Percentiles rank a stretch among this genome's conserved stretches.
These are phyloP conservation scores for Avicennia marina DNA, from an alignment of 257 asterid genomes.

Conservation along the genomic window DNA sequence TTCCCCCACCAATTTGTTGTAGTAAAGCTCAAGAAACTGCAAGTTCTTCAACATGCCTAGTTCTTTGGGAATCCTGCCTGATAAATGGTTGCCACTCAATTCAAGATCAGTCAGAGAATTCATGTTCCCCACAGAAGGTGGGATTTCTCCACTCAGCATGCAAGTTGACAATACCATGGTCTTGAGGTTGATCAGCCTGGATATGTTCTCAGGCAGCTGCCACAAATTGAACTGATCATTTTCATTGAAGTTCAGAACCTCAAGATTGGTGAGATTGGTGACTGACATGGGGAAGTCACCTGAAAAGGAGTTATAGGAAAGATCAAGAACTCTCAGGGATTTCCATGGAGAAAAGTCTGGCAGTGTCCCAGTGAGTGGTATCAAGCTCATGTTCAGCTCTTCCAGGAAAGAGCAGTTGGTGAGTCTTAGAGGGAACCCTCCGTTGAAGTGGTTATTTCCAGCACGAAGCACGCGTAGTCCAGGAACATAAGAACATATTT, in stretches of 20 bases:
- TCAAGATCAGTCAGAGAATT: slow-evolving; percentile 75
- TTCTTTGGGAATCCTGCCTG: slow-evolving; percentile 61
- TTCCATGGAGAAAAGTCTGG: slow-evolving; percentile 65
- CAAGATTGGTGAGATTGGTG: slow-evolving; percentile 59
- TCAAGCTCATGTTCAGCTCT: slow-evolving; percentile 46
- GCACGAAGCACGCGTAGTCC: slow-evolving; percentile 41
- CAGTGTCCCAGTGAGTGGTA: slow-evolving; percentile 40
- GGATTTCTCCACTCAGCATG: slow-evolving; percentile 55
- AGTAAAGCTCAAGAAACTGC: slow-evolving; percentile 74
- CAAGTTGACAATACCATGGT: slow-evolving; percentile 54
- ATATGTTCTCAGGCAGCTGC: slow-evolving; percentile 50
- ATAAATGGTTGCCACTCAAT: slow-evolving; percentile 55
- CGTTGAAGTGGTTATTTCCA: slow-evolving; percentile 43
- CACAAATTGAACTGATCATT: slow-evolving; percentile 44
- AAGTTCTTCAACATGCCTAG: slow-evolving; percentile 51
- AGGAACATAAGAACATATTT: slow-evolving; percentile 63
- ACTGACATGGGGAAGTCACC: slow-evolving; percentile 76
- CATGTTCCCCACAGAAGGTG: slow-evolving; percentile 51
- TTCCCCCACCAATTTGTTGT: slow-evolving; percentile 66
- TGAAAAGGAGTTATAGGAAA: slow-evolving; percentile 51
- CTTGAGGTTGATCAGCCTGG: slow-evolving; percentile 38
- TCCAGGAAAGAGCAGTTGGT: slow-evolving; percentile 48
- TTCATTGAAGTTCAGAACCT: slow-evolving; percentile 54
- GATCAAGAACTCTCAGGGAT: slow-evolving; percentile 48
- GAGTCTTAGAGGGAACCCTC: slow-evolving; percentile 52